A percentile compares a stretch with the other conserved stretches of the same genome.
Conservation (phyloP, 2,329 filamentous ascomycete genomes). For the Diaporthe destruens region DNA sequence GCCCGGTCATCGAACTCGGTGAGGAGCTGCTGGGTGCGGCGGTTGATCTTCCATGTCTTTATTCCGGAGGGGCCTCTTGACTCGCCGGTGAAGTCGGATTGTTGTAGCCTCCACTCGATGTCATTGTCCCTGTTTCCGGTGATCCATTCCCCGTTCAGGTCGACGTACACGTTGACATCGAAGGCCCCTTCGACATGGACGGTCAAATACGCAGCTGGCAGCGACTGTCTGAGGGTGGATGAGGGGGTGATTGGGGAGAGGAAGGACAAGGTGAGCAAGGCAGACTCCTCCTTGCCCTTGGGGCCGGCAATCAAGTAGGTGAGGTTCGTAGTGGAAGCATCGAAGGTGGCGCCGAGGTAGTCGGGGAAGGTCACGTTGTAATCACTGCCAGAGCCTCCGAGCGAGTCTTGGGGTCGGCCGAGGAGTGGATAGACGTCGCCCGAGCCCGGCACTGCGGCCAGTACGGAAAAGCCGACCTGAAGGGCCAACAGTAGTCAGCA, state of each 20-base stretch:
- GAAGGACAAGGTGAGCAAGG: conserved; percentile 64
- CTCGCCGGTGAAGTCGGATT: conserved; percentile 50
- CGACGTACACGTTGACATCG: conserved; percentile 74
- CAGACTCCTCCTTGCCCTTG: conserved; percentile 45
- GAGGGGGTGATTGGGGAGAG: conserved; percentile 85
- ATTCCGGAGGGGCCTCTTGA: conserved; percentile 55
- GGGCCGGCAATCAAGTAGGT: conserved; percentile 57
- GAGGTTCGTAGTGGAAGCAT: conserved; percentile 64
- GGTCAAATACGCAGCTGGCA: conserved; percentile 85
- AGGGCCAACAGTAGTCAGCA: conserved; percentile 28
- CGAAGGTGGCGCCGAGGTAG: conserved; percentile 60
- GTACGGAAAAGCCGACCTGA: conserved; percentile 63
- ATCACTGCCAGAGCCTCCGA: conserved; percentile 49
- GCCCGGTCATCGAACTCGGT: conserved; percentile 80
- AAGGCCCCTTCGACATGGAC: conserved; percentile 76
- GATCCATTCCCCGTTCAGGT: conserved; percentile 84
- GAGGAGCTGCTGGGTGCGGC: conserved; percentile 74
- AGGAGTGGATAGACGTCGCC: conserved; percentile 62
- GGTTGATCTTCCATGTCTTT: conserved; percentile 76
- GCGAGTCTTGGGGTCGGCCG: conserved; percentile 65
- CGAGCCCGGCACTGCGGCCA: conserved; percentile 59
- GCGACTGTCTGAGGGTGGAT: conserved; percentile 82
- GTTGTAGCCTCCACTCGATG: conserved; percentile 77
- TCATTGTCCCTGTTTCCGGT: conserved; percentile 78
- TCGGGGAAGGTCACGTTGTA: conserved; percentile 58